Base-by-base conservation (phyloP, 352 stramenopile species). In the Globisporangium spinosum region DNA sequence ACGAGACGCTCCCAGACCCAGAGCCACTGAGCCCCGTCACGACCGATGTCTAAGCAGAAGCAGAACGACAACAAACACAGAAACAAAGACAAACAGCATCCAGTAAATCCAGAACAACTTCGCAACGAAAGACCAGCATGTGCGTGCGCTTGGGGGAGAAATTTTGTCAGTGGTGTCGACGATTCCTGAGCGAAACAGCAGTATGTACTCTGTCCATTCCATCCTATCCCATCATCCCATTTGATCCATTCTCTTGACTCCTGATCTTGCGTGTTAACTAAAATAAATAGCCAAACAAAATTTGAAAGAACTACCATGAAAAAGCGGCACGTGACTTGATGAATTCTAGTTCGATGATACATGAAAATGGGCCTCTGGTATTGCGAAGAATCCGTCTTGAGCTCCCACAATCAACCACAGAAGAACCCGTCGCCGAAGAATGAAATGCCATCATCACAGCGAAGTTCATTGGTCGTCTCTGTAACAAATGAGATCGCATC, bases 1-100 rank as follows among this genome's bases (percentile, higher is more conserved):
- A 91, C 65, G 74, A 82, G 72, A 68, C 67, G 29, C 64, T 93
- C 34, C 87, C 81, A 15, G 62, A 75, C 23, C 77, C 81, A 10
- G 78, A 86, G 61, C 45, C 45, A 12, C 70, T 82, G 23, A 67
- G 29, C 22, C 15, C 45, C 15, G 32, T 43, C 40, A 23, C 65
- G 47, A 58, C 57, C 45, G 32, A 60, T 35, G 45, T 65, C 25
- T 70, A 70, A 65, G 65, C 6, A 25, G 1, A 27, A 27, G 29
- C 23, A 10, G 54, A 22, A 17, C 20, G 4, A 58, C 23, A 35
- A 38, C 29, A 45, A 22, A 49, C 20, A 32, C 22, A 38, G 5
- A 60, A 38, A 43, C 17, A 60, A 40, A 43, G 43, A 51, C 5
- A 51, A 51, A 6, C 17, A 51, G 7, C 6, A 51, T 51, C 43